phyloP scores from a whole-genome alignment of 148 eudicot species.

The Chenopodium album region DNA sequence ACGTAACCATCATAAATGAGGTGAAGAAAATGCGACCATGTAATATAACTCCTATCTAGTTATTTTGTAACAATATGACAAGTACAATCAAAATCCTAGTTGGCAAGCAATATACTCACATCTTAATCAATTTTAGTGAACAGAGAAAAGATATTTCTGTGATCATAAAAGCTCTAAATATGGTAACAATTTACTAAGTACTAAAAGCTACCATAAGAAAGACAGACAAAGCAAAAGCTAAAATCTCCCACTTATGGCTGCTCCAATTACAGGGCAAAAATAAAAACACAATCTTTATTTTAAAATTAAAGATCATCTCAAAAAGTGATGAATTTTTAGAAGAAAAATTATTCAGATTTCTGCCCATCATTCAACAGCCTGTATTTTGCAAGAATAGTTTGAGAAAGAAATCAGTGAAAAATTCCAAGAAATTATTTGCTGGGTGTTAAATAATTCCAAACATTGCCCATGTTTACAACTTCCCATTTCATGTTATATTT shows the following conservation, averaged over 20 bases:
- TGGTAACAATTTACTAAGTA: neutral
- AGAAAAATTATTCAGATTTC: neutral
- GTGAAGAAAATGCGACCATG: neutral
- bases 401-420: conserved; percentile 4
- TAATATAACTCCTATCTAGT: neutral
- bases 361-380: conserved; percentile 30
- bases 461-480: conserved; percentile 50
- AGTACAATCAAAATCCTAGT: conserved; percentile 3
- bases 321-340: neutral
- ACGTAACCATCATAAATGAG: too few species aligned
- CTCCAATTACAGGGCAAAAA: neutral
- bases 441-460: conserved; percentile 47
- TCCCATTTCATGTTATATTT: conserved; percentile 11
- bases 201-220: neutral
- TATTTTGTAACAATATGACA: neutral
- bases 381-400: conserved; percentile 11
- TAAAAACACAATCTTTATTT: neutral
- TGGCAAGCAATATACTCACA: neutral
- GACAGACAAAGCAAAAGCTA: conserved; percentile 30
- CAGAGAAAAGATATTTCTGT: conserved; percentile 3
- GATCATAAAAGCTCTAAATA: conserved; percentile 13
- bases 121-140: neutral
- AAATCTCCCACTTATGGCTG: conserved; percentile 24
- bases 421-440: conserved; percentile 27
- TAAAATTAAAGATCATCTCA: neutral